A percentile compares a stretch with the other conserved stretches of the same genome.
Conservation (phyloP, 2,329 filamentous ascomycete genomes). For the Hymenoscyphus infarciens region DNA sequence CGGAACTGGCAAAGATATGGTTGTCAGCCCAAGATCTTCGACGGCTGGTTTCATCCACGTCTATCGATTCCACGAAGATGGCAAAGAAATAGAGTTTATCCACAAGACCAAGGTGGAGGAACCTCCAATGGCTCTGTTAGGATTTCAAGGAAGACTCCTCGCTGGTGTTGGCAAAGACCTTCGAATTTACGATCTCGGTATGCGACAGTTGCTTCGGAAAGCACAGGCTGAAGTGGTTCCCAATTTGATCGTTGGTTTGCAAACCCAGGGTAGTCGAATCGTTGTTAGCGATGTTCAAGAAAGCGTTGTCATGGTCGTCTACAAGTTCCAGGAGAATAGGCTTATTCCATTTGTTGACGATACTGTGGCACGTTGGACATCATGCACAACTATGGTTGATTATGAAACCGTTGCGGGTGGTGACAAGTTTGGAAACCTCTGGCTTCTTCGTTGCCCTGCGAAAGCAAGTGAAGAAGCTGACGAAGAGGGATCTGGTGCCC, state of each 20-base stretch:
- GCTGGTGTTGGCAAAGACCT: conserved; percentile 82
- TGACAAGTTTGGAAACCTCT: conserved; percentile 97
- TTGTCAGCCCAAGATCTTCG: conserved; percentile 71
- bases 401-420: conserved; percentile 94
- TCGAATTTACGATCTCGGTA: conserved; percentile 86
- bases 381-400: conserved; percentile 88
- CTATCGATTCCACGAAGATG: conserved; percentile 83
- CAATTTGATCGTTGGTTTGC: conserved; percentile 81
- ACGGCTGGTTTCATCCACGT: conserved; percentile 84
- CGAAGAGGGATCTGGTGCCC: conserved; percentile 84
- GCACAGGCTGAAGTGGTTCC: conserved; percentile 75
- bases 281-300: conserved; percentile 91
- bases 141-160: conserved; percentile 85
- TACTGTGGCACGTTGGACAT: conserved; percentile 84
- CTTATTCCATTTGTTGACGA: conserved; percentile 94
- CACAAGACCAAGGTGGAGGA: conserved; percentile 93
- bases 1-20: conserved; percentile 88
- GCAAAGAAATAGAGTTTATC: conserved; percentile 86
- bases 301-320: conserved; percentile 86
- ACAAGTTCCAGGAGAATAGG: conserved; percentile 87
- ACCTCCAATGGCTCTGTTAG: conserved; percentile 83
- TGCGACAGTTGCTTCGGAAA: conserved; percentile 90
- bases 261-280: conserved; percentile 87
- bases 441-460: conserved; percentile 81
- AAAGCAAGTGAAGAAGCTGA: conserved; percentile 88